Percentiles rank a stretch among this genome's conserved stretches.
phyloP scores from a whole-genome alignment of 495 filamentous ascomycete species.

The Neurospora pannonica region DNA sequence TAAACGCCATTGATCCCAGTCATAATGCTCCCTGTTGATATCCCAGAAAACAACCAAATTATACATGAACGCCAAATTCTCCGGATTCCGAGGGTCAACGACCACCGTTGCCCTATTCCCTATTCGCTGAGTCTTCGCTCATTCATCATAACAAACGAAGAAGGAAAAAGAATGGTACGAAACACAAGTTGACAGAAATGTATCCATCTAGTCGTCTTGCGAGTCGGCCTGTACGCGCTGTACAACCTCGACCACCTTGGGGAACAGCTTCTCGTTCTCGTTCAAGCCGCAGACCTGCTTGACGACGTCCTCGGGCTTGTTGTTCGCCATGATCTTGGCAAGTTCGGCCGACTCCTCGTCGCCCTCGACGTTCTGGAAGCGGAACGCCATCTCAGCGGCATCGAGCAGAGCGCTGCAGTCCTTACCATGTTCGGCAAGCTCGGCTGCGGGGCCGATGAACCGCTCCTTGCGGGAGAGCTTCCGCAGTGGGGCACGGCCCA shows the following conservation, averaged over 20 bases:
- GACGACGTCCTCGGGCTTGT: slow-evolving; percentile 57
- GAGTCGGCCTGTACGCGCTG: slow-evolving; percentile 63
- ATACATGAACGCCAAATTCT: slow-evolving; percentile 2
- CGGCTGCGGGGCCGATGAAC: slow-evolving; percentile 83
- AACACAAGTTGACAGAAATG: background rate
- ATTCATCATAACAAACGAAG: background rate
- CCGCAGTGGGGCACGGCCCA: slow-evolving; percentile 86
- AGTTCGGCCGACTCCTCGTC: slow-evolving; percentile 80
- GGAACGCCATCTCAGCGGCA: slow-evolving; percentile 75
- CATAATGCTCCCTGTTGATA: background rate
- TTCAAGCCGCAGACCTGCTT: slow-evolving; percentile 67
- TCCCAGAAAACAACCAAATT: background rate
- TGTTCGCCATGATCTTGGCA: slow-evolving; percentile 68
- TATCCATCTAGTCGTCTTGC: slow-evolving; percentile 20
- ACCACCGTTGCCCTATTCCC: background rate
- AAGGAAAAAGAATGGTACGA: background rate
- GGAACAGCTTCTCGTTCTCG: slow-evolving; percentile 61
- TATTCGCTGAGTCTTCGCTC: background rate
- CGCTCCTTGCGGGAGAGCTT: slow-evolving; percentile 90
- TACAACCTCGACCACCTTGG: slow-evolving; percentile 60
- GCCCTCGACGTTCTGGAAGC: slow-evolving; percentile 83
- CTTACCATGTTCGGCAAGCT: slow-evolving; percentile 69
- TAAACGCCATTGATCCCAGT: background rate
- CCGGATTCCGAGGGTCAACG: background rate
- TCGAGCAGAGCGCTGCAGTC: slow-evolving; percentile 61